phyloP scores from a whole-genome alignment of 164 flowering plant species.

The Euptelea pleiosperma region DNA sequence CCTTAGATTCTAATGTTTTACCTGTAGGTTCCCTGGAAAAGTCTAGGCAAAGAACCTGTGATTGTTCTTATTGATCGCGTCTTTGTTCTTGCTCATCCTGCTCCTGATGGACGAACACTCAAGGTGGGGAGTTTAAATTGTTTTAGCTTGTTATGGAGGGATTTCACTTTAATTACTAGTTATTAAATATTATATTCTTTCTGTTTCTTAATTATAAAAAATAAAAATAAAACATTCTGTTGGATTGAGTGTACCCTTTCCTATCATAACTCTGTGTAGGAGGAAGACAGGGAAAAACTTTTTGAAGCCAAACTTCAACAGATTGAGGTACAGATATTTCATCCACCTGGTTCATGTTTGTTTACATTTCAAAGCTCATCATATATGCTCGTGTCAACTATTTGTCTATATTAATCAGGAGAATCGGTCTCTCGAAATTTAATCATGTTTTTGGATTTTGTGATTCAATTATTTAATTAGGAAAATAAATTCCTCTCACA shows the following conservation, averaged over 20 bases:
- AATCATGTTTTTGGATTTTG: too few species aligned
- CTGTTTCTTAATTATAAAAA: too few species aligned
- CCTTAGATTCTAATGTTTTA: constrained; percentile 7
- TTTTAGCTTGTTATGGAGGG: background rate
- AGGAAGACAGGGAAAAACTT: constrained; percentile 79
- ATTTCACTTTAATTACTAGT: background rate
- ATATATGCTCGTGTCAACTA: background rate
- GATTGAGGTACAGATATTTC: constrained; percentile 67
- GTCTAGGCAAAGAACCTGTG: constrained; percentile 98
- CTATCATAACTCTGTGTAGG: constrained; percentile 37
- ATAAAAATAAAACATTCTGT: too few species aligned
- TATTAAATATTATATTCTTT: background rate
- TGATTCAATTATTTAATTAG: too few species aligned
- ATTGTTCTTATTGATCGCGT: constrained; percentile 94
- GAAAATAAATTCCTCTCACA: too few species aligned
- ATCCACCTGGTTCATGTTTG: background rate
- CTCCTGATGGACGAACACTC: constrained; percentile 63
- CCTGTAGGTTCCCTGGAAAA: constrained; percentile 95
- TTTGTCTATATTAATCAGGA: too few species aligned
- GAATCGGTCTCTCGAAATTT: too few species aligned
- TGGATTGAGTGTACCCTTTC: constrained; percentile 4
- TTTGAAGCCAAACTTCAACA: constrained; percentile 90
- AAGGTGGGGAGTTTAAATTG: constrained; percentile 38
- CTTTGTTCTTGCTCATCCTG: constrained; percentile 86
- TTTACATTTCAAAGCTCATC: background rate